Conservation (phyloP, 352 stramenopile species). For the Phytophthora sojae region DNA sequence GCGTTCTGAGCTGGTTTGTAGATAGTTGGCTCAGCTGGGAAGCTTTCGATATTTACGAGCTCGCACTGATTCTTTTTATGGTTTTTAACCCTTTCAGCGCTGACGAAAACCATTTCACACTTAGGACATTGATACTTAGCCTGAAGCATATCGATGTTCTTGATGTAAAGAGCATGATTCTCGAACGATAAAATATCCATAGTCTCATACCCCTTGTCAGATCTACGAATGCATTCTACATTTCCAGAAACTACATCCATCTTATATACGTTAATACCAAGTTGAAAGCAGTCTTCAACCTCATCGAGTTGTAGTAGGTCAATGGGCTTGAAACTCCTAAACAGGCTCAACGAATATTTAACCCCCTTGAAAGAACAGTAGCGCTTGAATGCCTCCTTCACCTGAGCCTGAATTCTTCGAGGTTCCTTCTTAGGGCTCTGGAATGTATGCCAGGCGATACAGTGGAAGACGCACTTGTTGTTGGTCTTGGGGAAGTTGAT, state of each 20-base stretch:
- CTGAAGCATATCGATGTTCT: constrained; percentile 3
- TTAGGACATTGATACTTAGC: neutral
- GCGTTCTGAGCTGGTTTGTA: neutral
- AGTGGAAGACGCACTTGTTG: constrained; percentile 12
- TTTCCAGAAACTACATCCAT: constrained; percentile 1
- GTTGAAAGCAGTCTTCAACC: neutral
- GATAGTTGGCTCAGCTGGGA: constrained; percentile 1
- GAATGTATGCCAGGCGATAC: neutral
- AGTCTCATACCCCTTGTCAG: neutral
- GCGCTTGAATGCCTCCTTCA: neutral
- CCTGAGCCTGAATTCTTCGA: neutral
- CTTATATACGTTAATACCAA: neutral
- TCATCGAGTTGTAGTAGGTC: constrained; percentile 13
- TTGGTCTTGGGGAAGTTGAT: constrained; percentile 15
- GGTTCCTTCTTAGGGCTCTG: neutral
- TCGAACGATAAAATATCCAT: constrained; percentile 6
- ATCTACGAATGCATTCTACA: constrained; percentile 1
- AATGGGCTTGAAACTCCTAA: constrained; percentile 3
- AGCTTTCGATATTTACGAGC: neutral
- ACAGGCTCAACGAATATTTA: neutral
- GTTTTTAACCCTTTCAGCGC: neutral
- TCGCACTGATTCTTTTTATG: constrained; percentile 5
- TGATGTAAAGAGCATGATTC: constrained; percentile 5
- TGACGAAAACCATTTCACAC: constrained; percentile 14
- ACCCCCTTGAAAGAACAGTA: constrained; percentile 9